Evolutionary conservation across 2,329 filamentous ascomycete genomes (phyloP), one percentile per base, ranked within the genome.

Genomic region (Venturia asperata): DNA sequence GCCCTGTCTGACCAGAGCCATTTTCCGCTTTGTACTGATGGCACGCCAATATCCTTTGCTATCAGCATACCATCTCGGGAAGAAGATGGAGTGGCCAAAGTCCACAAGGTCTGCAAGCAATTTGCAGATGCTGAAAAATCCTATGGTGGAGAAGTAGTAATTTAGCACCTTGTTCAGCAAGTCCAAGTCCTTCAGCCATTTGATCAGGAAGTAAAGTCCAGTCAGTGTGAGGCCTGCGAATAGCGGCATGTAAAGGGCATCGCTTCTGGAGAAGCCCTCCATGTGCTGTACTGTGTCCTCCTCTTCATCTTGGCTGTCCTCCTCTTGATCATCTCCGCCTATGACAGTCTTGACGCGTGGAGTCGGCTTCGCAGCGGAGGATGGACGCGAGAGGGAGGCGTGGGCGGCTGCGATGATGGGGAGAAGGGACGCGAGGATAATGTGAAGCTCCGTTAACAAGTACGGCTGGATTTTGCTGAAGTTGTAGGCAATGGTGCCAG

Each of bases 391-490:
- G 24, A 97, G 83, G 0, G 92, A 89, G n/a, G 89, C 90, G 75
- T 96, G 90, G 10, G 92, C 86, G 61, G 90, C 90, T 5, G 91
- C 82, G 76, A 90, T 94, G 72, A 97, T 96, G 64, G 92, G 90
- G 68, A 89, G 86, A 19, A 96, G 76, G 17, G 92, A 88, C 37
- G 90, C 87, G 67, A 87, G 72, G 64, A 89, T 77, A 15, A 89
- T 78, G 73, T 89, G 87, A 0, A 80, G 70, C 70, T 87, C 83
- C 13, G 83, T 85, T 17, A 82, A 82, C 37, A 87, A 68, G 70
- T 75, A 71, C 2, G 75, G 74, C 63, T 75, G 75, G 43, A 73
- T 67, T 27, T 72, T 68, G 24, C 76, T 72, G 66, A 81, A 79
- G 63, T 80, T 77, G 68, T 80, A 79, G 67, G 78, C 74, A 42